Evolutionary conservation across 495 filamentous ascomycete genomes (phyloP).

Genomic region (Aspergillus steynii): DNA sequence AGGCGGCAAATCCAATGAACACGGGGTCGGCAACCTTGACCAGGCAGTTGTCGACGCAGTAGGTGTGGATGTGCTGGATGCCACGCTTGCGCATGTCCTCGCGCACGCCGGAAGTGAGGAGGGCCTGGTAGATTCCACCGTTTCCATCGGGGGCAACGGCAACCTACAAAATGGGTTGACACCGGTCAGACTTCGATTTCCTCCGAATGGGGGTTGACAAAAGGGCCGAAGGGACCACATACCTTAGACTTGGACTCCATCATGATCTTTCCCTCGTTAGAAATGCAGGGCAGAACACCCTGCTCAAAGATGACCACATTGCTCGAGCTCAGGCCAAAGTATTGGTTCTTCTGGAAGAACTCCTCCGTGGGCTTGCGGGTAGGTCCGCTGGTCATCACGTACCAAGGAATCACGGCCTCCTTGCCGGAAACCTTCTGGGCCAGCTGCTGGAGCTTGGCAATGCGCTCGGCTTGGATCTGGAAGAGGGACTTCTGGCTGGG

Average conservation of each 20-base stretch:
- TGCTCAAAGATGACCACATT: constrained; percentile 96
- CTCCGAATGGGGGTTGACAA: neutral
- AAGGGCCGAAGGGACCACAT: constrained; percentile 12
- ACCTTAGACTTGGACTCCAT: constrained; percentile 87
- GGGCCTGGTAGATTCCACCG: constrained; percentile 92
- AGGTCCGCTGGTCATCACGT: constrained; percentile 99
- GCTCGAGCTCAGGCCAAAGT: constrained; percentile 83
- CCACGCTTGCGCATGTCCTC: constrained; percentile 86
- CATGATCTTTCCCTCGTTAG: constrained; percentile 96
- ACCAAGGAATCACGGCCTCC: constrained; percentile 86
- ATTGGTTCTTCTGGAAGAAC: constrained; percentile 86
- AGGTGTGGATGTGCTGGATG: constrained; percentile 94
- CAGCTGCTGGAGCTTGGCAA: constrained; percentile 79
- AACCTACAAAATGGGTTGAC: constrained; percentile 45
- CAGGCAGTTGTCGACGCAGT: constrained; percentile 99
- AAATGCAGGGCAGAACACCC: constrained; percentile 93
- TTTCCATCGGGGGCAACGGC: constrained; percentile 99
- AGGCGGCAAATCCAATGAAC: constrained; percentile 91
- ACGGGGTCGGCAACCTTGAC: constrained; percentile 95
- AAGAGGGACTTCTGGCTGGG: constrained; percentile 92
- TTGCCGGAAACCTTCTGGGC: constrained; percentile 68
- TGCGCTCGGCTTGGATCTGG: constrained; percentile 95
- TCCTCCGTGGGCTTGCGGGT: constrained; percentile 87
- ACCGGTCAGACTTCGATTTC: constrained; percentile 9
- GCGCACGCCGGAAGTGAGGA: constrained; percentile 78